A percentile compares a stretch with the other conserved stretches of the same genome.
Evolutionary conservation across 1,284 basidiomycete genomes (phyloP).

Genomic region (Lentinula novae-zelandiae): DNA sequence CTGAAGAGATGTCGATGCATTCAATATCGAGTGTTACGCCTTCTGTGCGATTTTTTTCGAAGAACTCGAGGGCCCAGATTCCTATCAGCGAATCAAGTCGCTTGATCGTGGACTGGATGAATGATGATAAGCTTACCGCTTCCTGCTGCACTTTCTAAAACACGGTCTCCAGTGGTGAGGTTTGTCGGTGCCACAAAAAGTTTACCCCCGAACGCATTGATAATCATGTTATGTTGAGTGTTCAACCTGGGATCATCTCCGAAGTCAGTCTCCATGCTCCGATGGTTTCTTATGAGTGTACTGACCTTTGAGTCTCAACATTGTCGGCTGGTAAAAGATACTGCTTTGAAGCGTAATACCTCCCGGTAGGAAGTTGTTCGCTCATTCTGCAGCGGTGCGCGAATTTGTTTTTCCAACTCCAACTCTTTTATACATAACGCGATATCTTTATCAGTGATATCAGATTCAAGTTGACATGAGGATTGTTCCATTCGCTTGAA

Average conservation of each 20-base stretch:
- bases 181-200: slow-evolving; percentile 16
- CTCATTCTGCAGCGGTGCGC: not conserved
- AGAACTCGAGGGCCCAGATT: not conserved
- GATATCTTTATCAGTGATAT: too few species aligned
- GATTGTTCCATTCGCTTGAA: too few species aligned
- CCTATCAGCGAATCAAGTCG: not conserved
- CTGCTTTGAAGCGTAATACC: not conserved
- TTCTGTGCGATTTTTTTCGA: not conserved
- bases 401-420: too few species aligned
- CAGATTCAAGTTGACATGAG: too few species aligned
- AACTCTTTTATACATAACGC: too few species aligned
- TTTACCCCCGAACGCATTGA: not conserved
- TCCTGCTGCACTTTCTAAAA: slow-evolving; percentile 23
- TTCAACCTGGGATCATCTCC: not conserved
- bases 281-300: not conserved
- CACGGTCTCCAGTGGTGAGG: slow-evolving; percentile 15
- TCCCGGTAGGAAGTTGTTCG: not conserved
- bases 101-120: not conserved
- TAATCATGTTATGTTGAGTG: not conserved
- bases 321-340: not conserved
- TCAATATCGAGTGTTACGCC: not conserved
- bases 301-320: not conserved
- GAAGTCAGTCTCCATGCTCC: too few species aligned
- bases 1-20: not conserved
- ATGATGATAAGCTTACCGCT: slow-evolving; percentile 16